phyloP scores from a whole-genome alignment of 2,329 filamentous ascomycete genomes.

The Ophiostoma sp. region DNA sequence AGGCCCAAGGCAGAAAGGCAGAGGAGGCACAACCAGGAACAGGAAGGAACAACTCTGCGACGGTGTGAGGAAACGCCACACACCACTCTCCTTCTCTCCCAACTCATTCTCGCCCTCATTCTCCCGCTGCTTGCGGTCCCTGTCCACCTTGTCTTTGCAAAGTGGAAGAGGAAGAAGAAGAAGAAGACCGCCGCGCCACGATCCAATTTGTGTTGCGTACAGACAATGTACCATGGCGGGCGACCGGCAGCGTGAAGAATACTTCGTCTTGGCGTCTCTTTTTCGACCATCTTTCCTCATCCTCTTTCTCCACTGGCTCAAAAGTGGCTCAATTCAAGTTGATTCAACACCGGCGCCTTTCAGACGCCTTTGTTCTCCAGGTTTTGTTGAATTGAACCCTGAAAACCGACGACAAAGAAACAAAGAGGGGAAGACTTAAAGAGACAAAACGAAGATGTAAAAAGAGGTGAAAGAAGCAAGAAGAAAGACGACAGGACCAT shows the following conservation, averaged over 20 bases:
- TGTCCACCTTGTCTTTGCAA: not conserved
- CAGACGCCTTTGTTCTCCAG: not conserved
- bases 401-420: not conserved
- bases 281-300: not conserved
- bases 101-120: not conserved
- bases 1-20: constrained; percentile 8
- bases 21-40: not conserved
- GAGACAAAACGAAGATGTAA: not conserved
- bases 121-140: not conserved
- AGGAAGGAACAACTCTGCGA: not conserved
- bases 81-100: not conserved
- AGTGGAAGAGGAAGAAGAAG: constrained; percentile 3
- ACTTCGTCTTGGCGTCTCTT: not conserved
- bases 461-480: not conserved
- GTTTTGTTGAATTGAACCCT: not conserved
- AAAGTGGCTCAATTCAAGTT: not conserved
- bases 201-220: not conserved
- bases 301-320: not conserved
- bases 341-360: not conserved
- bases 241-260: not conserved
- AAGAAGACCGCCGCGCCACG: too few relatives aligned
- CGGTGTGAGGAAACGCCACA: not conserved
- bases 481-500: not conserved
- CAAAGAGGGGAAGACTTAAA: not conserved
- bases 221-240: not conserved